Evolutionary conservation across 768 basidiomycete species (phyloP).

Genomic region (Coprinopsis sp.): DNA sequence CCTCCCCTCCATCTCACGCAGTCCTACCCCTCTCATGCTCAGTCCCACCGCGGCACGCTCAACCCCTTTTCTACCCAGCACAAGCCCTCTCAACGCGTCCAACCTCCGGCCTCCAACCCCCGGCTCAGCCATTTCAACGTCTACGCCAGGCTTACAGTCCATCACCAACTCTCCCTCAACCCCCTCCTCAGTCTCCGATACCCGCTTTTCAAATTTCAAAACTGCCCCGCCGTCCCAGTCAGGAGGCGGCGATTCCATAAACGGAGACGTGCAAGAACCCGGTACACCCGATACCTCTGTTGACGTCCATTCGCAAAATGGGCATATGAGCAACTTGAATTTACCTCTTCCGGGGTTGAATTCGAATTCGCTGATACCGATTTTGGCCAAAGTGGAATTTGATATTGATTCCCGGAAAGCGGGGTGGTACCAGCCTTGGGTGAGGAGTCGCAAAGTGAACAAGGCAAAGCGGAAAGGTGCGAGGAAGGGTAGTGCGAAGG

Average conservation of each 20-base stretch:
- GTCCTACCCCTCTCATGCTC: constrained; percentile 35
- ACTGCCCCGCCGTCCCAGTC: constrained; percentile 42
- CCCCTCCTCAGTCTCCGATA: constrained; percentile 50
- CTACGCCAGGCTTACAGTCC: constrained; percentile 30
- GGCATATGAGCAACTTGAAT: constrained; percentile 44
- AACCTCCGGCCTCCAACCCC: constrained; percentile 34
- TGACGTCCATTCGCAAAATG: constrained; percentile 20
- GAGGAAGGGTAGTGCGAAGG: constrained; percentile 19
- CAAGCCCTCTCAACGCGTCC: constrained; percentile 19
- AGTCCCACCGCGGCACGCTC: constrained; percentile 36
- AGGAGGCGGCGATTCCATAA: too few species aligned
- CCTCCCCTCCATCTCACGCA: constrained; percentile 22
- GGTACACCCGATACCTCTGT: constrained; percentile 55
- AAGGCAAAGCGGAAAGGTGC: constrained; percentile 55
- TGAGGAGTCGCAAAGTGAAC: constrained; percentile 57
- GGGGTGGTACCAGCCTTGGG: constrained; percentile 84
- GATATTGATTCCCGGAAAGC: constrained; percentile 82
- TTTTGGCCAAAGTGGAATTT: constrained; percentile 93
- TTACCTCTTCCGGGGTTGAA: constrained; percentile 62
- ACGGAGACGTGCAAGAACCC: too few species aligned
- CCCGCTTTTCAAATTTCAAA: constrained; percentile 41
- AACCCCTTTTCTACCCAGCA: constrained; percentile 36
- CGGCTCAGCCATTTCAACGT: constrained; percentile 41
- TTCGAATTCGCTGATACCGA: constrained; percentile 65
- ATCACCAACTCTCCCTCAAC: constrained; percentile 51